Evolutionary conservation across 805 yeast genomes (phyloP), one percentile per base, ranked within the genome.

Genomic region (Yarrowia sp.): DNA sequence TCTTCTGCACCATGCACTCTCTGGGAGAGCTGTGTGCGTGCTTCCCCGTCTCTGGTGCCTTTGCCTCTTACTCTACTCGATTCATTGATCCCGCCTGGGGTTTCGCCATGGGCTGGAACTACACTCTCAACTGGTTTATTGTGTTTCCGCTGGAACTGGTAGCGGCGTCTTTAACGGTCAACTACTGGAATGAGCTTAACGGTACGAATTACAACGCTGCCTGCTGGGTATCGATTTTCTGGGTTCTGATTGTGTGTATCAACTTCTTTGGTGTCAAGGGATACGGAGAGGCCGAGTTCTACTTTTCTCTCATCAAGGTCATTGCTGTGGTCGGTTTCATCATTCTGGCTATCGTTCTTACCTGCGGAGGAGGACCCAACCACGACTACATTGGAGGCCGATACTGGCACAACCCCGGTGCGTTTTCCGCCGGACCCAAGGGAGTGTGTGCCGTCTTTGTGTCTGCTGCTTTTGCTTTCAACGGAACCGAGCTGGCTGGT

Each of bases 31-130:
- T 88, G 69, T 87, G 89, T 73, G 92, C 80, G 69, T 79, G 83
- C 70, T 88, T 79, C 80, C 89, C 83, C 69, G 87, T 79, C 71
- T 71, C 82, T n/a, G 88, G 89, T 72, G 81, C 86, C 14, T 84
- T 85, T 71, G 83, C 85, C 61, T 80, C 84, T 65, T 86, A 82
- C 74, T 83, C 86, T 67, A 79, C 85, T 57, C 78, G 90, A 69
- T 81, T 86, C 69, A 78, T 86, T 44, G 90, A 87, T 67, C 86
- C 87, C 14, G 84, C 88, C 22, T 78, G 86, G 73, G 90, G 90
- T 0, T 87, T 87, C 71, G 85, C 90, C 55, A 83, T 86, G 73
- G 89, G 89, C 43, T 84, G 88, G 89, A 85, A 85, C 73, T 87
- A 87, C 71, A 84, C 83, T 65, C 74, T 87, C 68, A 88, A 85